Evolutionary conservation across 2,329 filamentous ascomycete species (phyloP).

Genomic region (Arthrobotrys megalospora): DNA sequence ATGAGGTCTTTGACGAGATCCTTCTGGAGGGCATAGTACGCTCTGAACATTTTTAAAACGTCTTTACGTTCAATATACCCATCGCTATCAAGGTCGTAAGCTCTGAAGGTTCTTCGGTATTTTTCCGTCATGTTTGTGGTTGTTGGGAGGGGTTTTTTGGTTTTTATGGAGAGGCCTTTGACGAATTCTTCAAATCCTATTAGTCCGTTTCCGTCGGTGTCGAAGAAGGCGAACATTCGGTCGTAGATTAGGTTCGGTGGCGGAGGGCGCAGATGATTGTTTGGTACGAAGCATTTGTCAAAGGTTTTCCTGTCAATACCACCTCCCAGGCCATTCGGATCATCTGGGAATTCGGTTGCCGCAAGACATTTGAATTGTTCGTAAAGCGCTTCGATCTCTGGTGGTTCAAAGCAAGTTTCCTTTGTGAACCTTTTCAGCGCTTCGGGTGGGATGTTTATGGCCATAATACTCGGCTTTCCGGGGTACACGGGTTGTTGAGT

Average conservation of each 20-base stretch:
- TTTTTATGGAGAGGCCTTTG: conserved; percentile 79
- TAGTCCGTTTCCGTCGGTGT: conserved; percentile 87
- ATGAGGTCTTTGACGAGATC: conserved; percentile 89
- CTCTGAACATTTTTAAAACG: conserved; percentile 90
- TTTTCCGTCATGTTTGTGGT: conserved; percentile 79
- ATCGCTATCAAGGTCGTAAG: conserved; percentile 91
- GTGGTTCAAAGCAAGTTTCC: conserved; percentile 81
- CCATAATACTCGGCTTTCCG: conserved; percentile 82
- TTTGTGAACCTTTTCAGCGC: conserved; percentile 79
- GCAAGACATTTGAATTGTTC: conserved; percentile 97
- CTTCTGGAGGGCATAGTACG: conserved; percentile 91
- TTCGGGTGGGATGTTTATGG: conserved; percentile 76
- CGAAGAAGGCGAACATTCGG: conserved; percentile 96
- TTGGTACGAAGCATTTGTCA: conserved; percentile 88
- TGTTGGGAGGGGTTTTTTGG: conserved; percentile 71
- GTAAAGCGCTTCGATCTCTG: conserved; percentile 92
- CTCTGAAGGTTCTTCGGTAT: conserved; percentile 82
- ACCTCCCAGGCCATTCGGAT: conserved; percentile 81
- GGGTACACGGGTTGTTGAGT: conserved; percentile 89
- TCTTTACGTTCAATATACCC: conserved; percentile 88
- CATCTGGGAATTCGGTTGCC: conserved; percentile 84
- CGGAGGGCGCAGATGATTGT: conserved; percentile 82
- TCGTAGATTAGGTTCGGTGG: conserved; percentile 93
- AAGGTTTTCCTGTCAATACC: conserved; percentile 95
- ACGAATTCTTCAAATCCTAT: conserved; percentile 96